phyloP scores from a whole-genome alignment of 306 rosid species.

The Medicago lupulina region DNA sequence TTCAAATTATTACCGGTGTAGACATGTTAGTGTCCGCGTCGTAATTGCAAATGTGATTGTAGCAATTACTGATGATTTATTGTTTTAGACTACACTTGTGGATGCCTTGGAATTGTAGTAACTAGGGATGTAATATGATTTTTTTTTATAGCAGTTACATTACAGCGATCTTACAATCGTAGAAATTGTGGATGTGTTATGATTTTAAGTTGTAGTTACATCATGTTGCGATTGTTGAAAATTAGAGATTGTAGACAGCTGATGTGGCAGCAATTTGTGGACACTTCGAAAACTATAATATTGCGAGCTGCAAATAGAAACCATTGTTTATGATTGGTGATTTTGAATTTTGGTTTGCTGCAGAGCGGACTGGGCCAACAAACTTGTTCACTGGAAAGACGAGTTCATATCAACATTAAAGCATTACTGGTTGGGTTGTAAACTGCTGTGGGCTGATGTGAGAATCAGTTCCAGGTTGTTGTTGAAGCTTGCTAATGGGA shows the following conservation, averaged over 20 bases:
- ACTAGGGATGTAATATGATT: neutral
- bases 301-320: slow-evolving; percentile 4
- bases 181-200: neutral
- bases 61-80: neutral
- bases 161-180: neutral
- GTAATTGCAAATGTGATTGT: too few relatives aligned
- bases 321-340: neutral
- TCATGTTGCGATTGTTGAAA: slow-evolving; percentile 14
- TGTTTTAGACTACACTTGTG: neutral
- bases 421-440: slow-evolving; percentile 94
- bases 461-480: slow-evolving; percentile 85
- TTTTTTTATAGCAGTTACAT: neutral
- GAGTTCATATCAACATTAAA: slow-evolving; percentile 75
- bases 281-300: neutral
- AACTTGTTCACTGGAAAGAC: slow-evolving; percentile 79
- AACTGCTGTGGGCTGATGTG: slow-evolving; percentile 83
- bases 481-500: slow-evolving; percentile 88
- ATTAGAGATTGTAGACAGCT: neutral
- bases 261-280: slow-evolving; percentile 30
- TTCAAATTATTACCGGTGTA: too few relatives aligned
- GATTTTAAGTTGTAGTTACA: neutral
- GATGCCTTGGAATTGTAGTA: neutral
- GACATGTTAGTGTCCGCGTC: neutral
- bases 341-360: slow-evolving; percentile 40
- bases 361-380: slow-evolving; percentile 96